Conservation (phyloP, 495 filamentous ascomycete genomes). For the Aspergillus affinis region DNA sequence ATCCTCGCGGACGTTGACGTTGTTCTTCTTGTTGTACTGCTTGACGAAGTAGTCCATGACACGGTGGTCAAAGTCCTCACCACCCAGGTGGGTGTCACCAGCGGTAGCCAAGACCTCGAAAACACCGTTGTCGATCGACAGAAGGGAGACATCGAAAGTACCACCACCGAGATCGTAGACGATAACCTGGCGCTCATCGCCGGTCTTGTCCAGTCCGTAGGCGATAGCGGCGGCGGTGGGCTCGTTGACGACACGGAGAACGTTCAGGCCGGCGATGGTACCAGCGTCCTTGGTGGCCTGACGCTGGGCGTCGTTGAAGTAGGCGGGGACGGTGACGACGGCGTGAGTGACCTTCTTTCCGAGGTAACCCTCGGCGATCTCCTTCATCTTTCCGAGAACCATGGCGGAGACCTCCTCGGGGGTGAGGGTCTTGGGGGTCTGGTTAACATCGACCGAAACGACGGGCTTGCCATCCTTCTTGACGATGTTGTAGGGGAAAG, state of each 20-base stretch:
- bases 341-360: constrained; percentile 96
- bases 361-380: constrained; percentile 89
- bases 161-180: constrained; percentile 99
- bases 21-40: constrained; percentile 99
- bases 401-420: constrained; percentile 88
- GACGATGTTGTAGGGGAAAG: constrained; percentile 86
- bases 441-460: constrained; percentile 74
- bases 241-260: constrained; percentile 97
- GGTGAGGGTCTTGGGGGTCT: constrained; percentile 72
- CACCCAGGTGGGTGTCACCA: constrained; percentile 99
- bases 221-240: constrained; percentile 87
- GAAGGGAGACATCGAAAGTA: constrained; percentile 99
- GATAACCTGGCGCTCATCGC: constrained; percentile 86
- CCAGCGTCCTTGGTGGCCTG: constrained; percentile 98
- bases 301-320: constrained; percentile 99
- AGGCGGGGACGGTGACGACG: constrained; percentile 95
- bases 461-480: constrained; percentile 80
- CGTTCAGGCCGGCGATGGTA: constrained; percentile 90
- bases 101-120: constrained; percentile 98
- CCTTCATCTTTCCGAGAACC: constrained; percentile 94
- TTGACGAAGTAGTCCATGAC: constrained; percentile 97
- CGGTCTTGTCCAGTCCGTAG: constrained; percentile 84
- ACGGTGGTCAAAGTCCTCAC: constrained; percentile 99
- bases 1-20: constrained; percentile 89
- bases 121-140: constrained; percentile 94